phyloP scores from a whole-genome alignment of 257 asterid species.

The Fraxinus excelsior region DNA sequence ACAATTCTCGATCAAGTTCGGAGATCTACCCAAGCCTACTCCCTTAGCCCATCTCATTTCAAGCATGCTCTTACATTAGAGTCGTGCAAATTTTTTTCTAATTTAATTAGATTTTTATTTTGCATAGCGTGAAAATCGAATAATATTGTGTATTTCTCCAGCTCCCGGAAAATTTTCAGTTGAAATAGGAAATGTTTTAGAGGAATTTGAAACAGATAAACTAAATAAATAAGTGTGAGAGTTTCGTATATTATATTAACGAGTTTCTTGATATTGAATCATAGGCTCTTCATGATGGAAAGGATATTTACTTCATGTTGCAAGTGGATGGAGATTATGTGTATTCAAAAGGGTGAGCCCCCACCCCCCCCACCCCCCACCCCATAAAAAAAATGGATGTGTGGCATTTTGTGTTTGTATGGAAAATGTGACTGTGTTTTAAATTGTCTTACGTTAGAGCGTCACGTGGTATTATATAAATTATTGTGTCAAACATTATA shows the following conservation, averaged over 20 bases:
- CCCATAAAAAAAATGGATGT: too few relatives aligned
- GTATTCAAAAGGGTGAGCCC: constrained; percentile 70
- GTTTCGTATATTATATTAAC: constrained; percentile 13
- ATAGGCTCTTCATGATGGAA: constrained; percentile 86
- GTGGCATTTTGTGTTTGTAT: too few relatives aligned
- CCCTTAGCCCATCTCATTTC: too few relatives aligned
- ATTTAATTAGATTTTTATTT: not conserved
- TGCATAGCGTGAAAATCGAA: not conserved
- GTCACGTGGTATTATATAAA: too few relatives aligned
- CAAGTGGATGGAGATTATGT: constrained; percentile 75
- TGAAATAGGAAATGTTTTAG: not conserved
- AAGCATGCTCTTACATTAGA: too few relatives aligned
- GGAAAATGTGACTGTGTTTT: too few relatives aligned
- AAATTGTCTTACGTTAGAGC: too few relatives aligned
- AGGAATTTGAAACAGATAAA: not conserved
- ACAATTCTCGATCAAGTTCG: too few relatives aligned
- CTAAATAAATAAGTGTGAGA: not conserved
- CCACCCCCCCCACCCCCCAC: not conserved
- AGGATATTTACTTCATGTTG: constrained; percentile 69
- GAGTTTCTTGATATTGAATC: constrained; percentile 18
- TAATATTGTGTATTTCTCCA: not conserved
- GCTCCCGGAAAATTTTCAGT: not conserved
- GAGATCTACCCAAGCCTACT: too few relatives aligned
- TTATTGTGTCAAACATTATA: too few relatives aligned
- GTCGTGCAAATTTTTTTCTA: not conserved